Percentiles rank a stretch among this genome's conserved stretches.
Conservation (phyloP, 2,329 filamentous ascomycete species). For the Fusarium beomiforme region DNA sequence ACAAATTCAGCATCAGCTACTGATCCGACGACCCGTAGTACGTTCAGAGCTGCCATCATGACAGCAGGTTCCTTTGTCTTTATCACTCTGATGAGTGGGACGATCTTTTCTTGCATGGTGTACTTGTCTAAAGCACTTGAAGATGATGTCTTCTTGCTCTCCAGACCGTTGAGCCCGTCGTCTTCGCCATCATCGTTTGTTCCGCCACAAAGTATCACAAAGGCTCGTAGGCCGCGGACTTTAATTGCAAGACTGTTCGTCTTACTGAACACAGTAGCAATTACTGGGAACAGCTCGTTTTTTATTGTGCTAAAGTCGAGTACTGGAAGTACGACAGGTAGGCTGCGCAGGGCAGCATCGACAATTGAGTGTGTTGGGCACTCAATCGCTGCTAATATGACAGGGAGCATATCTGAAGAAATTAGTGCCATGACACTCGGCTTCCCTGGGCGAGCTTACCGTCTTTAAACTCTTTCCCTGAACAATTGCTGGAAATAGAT, state of each 20-base stretch:
- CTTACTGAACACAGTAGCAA: slow-evolving; percentile 89
- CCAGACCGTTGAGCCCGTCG: slow-evolving; percentile 82
- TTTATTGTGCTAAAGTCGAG: slow-evolving; percentile 98
- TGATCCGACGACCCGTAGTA: slow-evolving; percentile 84
- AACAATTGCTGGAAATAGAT: slow-evolving; percentile 80
- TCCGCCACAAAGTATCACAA: slow-evolving; percentile 89
- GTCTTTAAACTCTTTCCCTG: slow-evolving; percentile 94
- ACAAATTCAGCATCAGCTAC: slow-evolving; percentile 90
- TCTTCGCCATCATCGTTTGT: slow-evolving; percentile 59
- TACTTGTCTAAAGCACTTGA: slow-evolving; percentile 93
- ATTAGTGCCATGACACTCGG: not conserved
- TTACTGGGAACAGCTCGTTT: slow-evolving; percentile 93
- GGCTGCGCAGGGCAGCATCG: slow-evolving; percentile 81
- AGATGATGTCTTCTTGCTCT: slow-evolving; percentile 70
- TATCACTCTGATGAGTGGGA: slow-evolving; percentile 89
- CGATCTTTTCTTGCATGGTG: slow-evolving; percentile 96
- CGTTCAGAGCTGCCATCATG: slow-evolving; percentile 91
- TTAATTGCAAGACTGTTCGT: slow-evolving; percentile 96
- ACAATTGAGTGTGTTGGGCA: slow-evolving; percentile 90
- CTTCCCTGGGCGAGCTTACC: slow-evolving; percentile 60
- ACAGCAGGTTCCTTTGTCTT: slow-evolving; percentile 98
- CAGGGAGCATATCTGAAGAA: slow-evolving; percentile 80
- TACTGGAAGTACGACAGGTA: slow-evolving; percentile 84
- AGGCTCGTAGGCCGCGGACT: slow-evolving; percentile 88
- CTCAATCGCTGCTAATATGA: slow-evolving; percentile 84